Evolutionary conservation across 1,139 yeast genomes (phyloP), one percentile per base, ranked within the genome.

Genomic region (Yamadazyma sp.): DNA sequence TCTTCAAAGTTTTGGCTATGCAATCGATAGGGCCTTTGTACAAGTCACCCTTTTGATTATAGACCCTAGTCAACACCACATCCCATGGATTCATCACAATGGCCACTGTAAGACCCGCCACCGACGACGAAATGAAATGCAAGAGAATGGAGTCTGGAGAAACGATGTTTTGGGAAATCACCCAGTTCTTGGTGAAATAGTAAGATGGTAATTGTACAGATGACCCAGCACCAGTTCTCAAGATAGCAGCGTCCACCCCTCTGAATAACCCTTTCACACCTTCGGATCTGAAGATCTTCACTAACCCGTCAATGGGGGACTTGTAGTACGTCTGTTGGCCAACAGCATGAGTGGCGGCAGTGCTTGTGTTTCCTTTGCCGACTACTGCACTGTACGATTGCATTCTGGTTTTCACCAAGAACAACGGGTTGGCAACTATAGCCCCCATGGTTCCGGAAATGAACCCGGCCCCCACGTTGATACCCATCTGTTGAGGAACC

Each of bases 71-170:
- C 65, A 92, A 72, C 40, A 92, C 78, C 39, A 92, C 98, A 61
- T 92, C 98, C 81, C 96, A 88, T 14, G 98, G 98, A 60, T 89
- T 91, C 97, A 94, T 91, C 29, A 87, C 96, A 26, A 91, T 73
- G 39, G 95, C 92, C 23, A 92, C 98, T 48, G 96, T 97, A 37
- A 89, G 64, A 33, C 98, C 98, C 6, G 96, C 84, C 48, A 77
- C 69, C 1, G 94, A 79, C 27, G 94, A 82, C 1, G 97, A 80
- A 11, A 77, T 51, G 49, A 92, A 73, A 61, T 89, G 96, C 48
- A 86, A 69, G 2, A 74, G 68, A 5, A 94, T 77, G 3, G 95
- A 86, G 41, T 84, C 83, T 7, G 72, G 68, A 40, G 77, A 66
- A 12, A 81, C 55, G 37, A 79, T 66, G 45, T 80, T 61, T 43